phyloP scores from a whole-genome alignment of 768 basidiomycete genomes.

The Tephrocybe sp. region DNA sequence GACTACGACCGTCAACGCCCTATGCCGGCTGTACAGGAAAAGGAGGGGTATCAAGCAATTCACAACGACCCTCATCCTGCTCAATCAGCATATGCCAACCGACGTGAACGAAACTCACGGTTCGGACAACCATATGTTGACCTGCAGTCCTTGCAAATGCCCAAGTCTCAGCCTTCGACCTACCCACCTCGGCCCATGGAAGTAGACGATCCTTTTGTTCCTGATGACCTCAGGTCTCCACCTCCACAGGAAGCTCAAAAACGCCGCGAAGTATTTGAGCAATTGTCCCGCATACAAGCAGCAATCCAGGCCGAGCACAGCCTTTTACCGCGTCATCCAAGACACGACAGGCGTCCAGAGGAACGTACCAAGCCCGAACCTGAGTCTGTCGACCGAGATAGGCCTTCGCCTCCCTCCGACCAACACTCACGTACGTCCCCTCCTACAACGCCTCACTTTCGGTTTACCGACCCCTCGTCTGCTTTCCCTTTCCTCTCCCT shows the following conservation, averaged over 20 bases:
- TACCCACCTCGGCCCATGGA: conserved; percentile 4
- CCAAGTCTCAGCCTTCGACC: conserved; percentile 1
- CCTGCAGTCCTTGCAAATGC: conserved; percentile 2
- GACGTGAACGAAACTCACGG: conserved; percentile 22
- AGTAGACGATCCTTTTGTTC: conserved; percentile 23
- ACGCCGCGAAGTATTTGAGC: conserved; percentile 8
- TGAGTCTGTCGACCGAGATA: conserved; percentile 9
- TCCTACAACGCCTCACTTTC: conserved; percentile 20
- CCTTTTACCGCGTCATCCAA: conserved; percentile 3
- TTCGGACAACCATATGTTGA: conserved; percentile 19
- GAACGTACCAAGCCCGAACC: conserved; percentile 17
- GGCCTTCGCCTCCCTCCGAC: conserved; percentile 14
- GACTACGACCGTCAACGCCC: neutral
- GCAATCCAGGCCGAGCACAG: conserved; percentile 8
- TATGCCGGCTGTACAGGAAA: conserved; percentile 2
- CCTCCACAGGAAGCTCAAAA: conserved; percentile 9
- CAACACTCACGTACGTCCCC: conserved; percentile 32
- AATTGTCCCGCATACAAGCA: conserved; percentile 11
- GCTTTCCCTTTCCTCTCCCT: conserved; percentile 13
- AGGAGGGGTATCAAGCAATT: conserved; percentile 4
- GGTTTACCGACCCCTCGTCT: conserved; percentile 19
- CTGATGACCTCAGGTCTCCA: conserved; percentile 20
- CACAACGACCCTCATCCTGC: neutral
- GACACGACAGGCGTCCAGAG: conserved; percentile 7
- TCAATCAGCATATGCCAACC: conserved; percentile 2